Evolutionary conservation across 176 grass and related monocot species (phyloP).

Genomic region (Zea mays): Zm-B73-REFERENCE-NAM-5.0 NC_050097.1:113976001-113976500

Average conservation of each 20-base stretch:
- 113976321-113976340: constrained; percentile 56
- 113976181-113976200: neutral
- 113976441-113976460: constrained; percentile 78
- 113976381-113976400: constrained; percentile 18
- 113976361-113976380: constrained; percentile 48
- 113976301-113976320: constrained; percentile 55
- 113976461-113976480: constrained; percentile 71
- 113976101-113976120: neutral
- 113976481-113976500: constrained; percentile 55
- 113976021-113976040: neutral
- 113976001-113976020: neutral
- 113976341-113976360: constrained; percentile 63
- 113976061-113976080: neutral
- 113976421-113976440: constrained; percentile 45
- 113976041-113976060: neutral
- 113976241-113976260: constrained; percentile 30
- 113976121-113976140: constrained; percentile 2
- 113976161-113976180: neutral
- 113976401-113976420: constrained; percentile 31
- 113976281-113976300: constrained; percentile 14
- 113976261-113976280: constrained; percentile 38
- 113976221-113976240: constrained; percentile 41
- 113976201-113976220: constrained; percentile 13
- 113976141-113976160: neutral
- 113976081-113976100: neutral